Conservation (phyloP, 2,329 filamentous ascomycete species). For the Venturia nashicola region DNA sequence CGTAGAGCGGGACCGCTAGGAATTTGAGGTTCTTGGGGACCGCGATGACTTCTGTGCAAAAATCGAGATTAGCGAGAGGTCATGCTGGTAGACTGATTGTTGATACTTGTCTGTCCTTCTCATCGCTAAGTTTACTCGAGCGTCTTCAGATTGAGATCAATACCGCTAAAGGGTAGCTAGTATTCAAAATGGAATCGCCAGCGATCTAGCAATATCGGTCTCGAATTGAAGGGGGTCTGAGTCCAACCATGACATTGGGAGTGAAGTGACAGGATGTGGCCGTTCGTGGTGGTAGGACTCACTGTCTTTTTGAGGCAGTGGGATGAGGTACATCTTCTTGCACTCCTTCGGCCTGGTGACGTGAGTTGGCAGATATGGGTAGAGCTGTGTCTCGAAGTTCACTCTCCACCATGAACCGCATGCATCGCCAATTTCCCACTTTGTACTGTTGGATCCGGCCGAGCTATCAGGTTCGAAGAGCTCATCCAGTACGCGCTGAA, state of each 20-base stretch:
- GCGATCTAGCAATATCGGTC: neutral
- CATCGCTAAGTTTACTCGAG: neutral
- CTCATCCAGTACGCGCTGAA: conserved; percentile 87
- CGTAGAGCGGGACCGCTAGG: conserved; percentile 88
- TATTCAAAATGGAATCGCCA: neutral
- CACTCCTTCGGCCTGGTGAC: conserved; percentile 96
- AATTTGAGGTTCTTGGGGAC: conserved; percentile 99
- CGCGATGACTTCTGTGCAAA: conserved; percentile 65
- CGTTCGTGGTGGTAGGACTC: conserved; percentile 23
- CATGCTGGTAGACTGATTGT: neutral
- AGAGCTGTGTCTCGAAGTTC: conserved; percentile 99
- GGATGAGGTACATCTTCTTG: conserved; percentile 98
- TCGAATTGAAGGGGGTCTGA: neutral
- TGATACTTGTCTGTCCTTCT: neutral
- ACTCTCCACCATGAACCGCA: conserved; percentile 97
- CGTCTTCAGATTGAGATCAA: neutral
- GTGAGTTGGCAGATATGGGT: conserved; percentile 92
- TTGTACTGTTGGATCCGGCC: conserved; percentile 76
- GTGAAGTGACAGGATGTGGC: neutral
- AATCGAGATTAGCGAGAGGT: neutral
- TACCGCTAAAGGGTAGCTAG: neutral
- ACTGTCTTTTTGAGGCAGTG: conserved; percentile 76
- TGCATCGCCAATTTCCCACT: conserved; percentile 92
- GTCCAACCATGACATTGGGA: neutral
- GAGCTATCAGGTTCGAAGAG: conserved; percentile 83